Evolutionary conservation across 2,329 filamentous ascomycete species (phyloP), one percentile per base, ranked within the genome.

Genomic region (Rosellinia necatrix): DNA sequence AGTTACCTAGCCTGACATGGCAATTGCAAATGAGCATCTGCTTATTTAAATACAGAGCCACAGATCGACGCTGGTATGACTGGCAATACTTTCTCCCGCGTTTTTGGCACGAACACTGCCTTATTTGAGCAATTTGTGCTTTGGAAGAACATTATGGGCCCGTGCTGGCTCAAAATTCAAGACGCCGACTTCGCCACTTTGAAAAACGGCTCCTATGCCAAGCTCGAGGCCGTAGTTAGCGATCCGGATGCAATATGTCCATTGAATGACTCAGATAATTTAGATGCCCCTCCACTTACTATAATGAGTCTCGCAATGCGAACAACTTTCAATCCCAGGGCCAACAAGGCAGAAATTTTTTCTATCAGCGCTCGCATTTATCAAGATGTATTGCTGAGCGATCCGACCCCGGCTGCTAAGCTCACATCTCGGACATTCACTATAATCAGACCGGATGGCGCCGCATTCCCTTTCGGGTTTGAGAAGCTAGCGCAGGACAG

Each of bases 71-170:
- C 83, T 49, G 87, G 89, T 59, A 75, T 83, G 5, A 84, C 80
- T 35, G 94, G 94, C 24, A 87, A 96, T 71, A 97, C 94, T 0
- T 99, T 93, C 70, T 97, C 93, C 1, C 90, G 91, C 63, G 88
- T 96, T 21, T 99, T 99, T 65, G 94, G 96, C 24, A 89, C 89
- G 53, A 96, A 94, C 72, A 99, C 94, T 0, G 86, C 91, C 1
- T 80, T 99, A 0, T 99, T 99, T 66, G 94, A 99, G 74, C 94
- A 99, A 66, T 99, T 99, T 70, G 94, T 99, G 17, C 81, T 99
- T 4, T 97, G 92, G 90, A 97, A 97, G 76, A 96, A 96, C 70
- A 90, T 99, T 66, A 99, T 97, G 93, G 94, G 94, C 1, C 94
- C 94, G 25, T 97, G 94, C 72, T 99, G 94, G 94, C 82, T 99